Base-by-base conservation (phyloP, 371 early-diverging fungal genomes). In the Rhizopus microsporus region DNA sequence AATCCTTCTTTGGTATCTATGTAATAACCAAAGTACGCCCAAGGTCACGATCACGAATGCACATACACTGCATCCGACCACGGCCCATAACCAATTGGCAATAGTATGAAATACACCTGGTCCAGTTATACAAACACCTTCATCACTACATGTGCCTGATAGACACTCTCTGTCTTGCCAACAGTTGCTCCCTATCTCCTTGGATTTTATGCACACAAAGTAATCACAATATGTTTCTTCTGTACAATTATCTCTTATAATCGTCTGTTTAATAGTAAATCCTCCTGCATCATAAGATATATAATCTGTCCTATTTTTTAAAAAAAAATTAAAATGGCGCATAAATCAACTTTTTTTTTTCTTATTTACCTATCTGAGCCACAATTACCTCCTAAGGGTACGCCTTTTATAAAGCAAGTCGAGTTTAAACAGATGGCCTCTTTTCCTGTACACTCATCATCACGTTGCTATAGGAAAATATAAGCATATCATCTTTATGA, bases 171-270 rank as follows among this genome's bases (percentile, higher is more conserved):
- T 34, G 40, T 69, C 70, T 56, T 69, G 70, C 49, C 45, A 48
- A 34, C 70, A 69, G 1, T 37, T 15, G 3, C 7, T 23, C 2
- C 63, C 63, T 4, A 59, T 10, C 4, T 54, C 29, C 3, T 42
- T 40, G 4, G 63, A 55, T 7, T 8, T 5, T 30, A 63, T 40
- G 45, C 70, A 69, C 7, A 16, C 23, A 15, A 46, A 8, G 7
- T 57, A 43, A 40, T 54, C 43, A 51, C 66, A 69, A 34, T 54
- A 69, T 7, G 59, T 59, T 7, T 50, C 60, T 30, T 50, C 43
- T 17, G 70, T 69, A 43, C 70, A 69, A 49, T 69, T 69, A 32
- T 69, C 70, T 34, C 66, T 66, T 15, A 65, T 59, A 17, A 69
- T 65, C 1, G 60, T 69, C 40, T 69, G 70, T 46, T 54, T 50